These are phyloP conservation scores for Yamadazyma nakazawae DNA, from an alignment of 805 yeast species.

Conservation along the genomic window DNA sequence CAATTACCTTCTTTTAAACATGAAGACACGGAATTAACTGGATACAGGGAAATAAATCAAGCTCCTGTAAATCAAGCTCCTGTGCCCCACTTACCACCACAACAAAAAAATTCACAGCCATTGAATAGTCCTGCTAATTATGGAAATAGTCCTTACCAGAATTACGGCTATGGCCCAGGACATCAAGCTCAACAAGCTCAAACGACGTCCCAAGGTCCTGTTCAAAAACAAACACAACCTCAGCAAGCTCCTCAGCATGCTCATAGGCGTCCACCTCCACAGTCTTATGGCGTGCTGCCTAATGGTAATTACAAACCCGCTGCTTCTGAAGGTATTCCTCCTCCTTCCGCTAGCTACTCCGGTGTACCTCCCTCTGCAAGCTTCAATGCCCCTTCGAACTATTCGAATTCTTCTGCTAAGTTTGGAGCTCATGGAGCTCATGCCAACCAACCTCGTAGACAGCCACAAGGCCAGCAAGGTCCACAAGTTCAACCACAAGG, in stretches of 20 bases:
- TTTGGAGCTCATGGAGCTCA: background rate
- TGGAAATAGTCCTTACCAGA: constrained; percentile 1
- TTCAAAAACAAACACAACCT: constrained; percentile 12
- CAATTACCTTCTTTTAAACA: constrained; percentile 14
- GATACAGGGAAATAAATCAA: constrained; percentile 7
- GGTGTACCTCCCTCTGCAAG: constrained; percentile 10
- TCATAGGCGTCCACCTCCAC: constrained; percentile 18
- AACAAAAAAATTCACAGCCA: background rate
- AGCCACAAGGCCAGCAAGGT: background rate
- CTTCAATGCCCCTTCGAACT: background rate
- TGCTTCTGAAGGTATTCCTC: constrained; percentile 2
- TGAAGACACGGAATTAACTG: constrained; percentile 10
- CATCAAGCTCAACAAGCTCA: constrained; percentile 15
- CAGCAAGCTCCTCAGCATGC: constrained; percentile 18
- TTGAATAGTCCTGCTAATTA: constrained; percentile 2
- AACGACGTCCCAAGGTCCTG: constrained; percentile 5
- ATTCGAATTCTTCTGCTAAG: background rate
- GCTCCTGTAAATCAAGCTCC: background rate
- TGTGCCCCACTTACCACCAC: background rate
- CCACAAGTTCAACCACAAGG: constrained; percentile 6
- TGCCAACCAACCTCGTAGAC: background rate
- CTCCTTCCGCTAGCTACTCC: constrained; percentile 7
- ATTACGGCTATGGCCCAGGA: constrained; percentile 6
- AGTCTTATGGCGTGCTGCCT: constrained; percentile 5
- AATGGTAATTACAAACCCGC: background rate